A percentile compares a stretch with the other conserved stretches of the same genome.
Conservation (phyloP, 1,139 yeast species). For the Lodderomyces elongisporus region DNA sequence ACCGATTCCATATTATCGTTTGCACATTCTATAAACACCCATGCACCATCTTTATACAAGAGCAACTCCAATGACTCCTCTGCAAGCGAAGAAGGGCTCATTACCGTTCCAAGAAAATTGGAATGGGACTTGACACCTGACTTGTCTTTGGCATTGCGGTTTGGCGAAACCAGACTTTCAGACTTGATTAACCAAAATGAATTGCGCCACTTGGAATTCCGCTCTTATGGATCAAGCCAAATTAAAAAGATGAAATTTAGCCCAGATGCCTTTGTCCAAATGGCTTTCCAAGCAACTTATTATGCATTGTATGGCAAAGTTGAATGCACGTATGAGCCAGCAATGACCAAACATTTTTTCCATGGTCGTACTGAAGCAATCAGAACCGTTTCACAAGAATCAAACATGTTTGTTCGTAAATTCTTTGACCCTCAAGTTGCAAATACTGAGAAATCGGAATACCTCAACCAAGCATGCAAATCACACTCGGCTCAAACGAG, state of each 20-base stretch:
- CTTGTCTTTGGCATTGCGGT: slow-evolving; percentile 71
- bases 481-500: slow-evolving; percentile 67
- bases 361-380: slow-evolving; percentile 95
- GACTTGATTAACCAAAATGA: slow-evolving; percentile 89
- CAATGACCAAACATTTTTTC: slow-evolving; percentile 82
- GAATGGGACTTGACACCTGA: slow-evolving; percentile 85
- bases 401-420: slow-evolving; percentile 77
- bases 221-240: slow-evolving; percentile 67
- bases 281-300: slow-evolving; percentile 91
- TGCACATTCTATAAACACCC: slow-evolving; percentile 76
- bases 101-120: slow-evolving; percentile 74
- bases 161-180: slow-evolving; percentile 85
- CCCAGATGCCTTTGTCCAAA: slow-evolving; percentile 92
- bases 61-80: slow-evolving; percentile 5
- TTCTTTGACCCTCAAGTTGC: slow-evolving; percentile 68
- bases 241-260: slow-evolving; percentile 84
- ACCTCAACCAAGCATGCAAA: slow-evolving; percentile 62
- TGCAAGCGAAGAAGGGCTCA: slow-evolving; percentile 26
- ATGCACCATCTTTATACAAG: slow-evolving; percentile 74
- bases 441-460: slow-evolving; percentile 55
- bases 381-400: slow-evolving; percentile 75
- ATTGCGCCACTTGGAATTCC: slow-evolving; percentile 74
- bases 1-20: slow-evolving; percentile 85
- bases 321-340: slow-evolving; percentile 93
- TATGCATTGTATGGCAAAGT: slow-evolving; percentile 89